These are phyloP conservation scores for Colletotrichum limetticola DNA, from an alignment of 2,329 filamentous ascomycete species.

Conservation along the genomic window DNA sequence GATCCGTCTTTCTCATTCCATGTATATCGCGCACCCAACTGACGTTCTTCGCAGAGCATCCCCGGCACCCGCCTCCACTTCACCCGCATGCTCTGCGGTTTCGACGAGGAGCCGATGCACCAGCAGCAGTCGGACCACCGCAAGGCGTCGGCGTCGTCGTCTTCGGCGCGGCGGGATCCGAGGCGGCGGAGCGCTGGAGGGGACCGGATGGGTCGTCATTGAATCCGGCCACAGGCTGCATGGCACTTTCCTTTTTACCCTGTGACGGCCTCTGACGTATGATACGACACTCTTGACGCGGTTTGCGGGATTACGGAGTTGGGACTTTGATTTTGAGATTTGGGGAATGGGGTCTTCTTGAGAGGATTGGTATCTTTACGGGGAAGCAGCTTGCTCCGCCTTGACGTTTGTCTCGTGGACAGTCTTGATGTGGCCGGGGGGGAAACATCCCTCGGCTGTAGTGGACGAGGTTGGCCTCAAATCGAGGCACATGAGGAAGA, in stretches of 20 bases:
- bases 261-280: too few species aligned
- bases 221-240: too few species aligned
- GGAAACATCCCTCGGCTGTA: too few species aligned
- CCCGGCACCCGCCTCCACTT: conserved; percentile 66
- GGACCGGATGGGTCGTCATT: conserved; percentile 32
- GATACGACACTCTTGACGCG: too few species aligned
- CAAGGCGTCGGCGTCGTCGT: conserved; percentile 25
- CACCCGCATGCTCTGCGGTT: conserved; percentile 65
- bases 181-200: conserved; percentile 34
- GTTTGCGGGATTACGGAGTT: neutral
- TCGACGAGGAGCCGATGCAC: conserved; percentile 45
- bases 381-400: neutral
- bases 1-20: neutral
- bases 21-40: neutral
- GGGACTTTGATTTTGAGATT: neutral
- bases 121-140: conserved; percentile 34
- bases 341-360: neutral
- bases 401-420: neutral
- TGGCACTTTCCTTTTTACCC: too few species aligned
- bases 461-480: too few species aligned
- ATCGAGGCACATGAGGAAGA: too few species aligned
- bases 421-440: accelerated
- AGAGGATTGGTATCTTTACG: neutral
- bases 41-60: conserved; percentile 57
- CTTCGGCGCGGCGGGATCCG: conserved; percentile 14